phyloP scores from a whole-genome alignment of 2,329 filamentous ascomycete genomes.

The Ophiosphaerella herpotricha region DNA sequence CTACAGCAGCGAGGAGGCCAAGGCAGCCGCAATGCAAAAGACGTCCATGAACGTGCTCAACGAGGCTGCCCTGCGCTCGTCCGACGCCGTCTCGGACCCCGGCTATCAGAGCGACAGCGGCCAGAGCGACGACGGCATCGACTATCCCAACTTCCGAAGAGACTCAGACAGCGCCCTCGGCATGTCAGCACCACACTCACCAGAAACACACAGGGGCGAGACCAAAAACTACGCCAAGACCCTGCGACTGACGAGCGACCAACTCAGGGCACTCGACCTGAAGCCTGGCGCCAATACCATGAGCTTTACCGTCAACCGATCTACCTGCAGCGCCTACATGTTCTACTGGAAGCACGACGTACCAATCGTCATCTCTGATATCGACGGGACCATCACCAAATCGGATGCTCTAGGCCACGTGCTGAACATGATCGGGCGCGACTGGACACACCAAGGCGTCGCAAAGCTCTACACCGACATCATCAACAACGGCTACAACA shows the following conservation, averaged over 20 bases:
- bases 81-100: constrained; percentile 88
- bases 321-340: constrained; percentile 90
- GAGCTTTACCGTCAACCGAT: constrained; percentile 94
- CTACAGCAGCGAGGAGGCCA: constrained; percentile 96
- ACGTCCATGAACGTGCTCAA: constrained; percentile 59
- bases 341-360: constrained; percentile 91
- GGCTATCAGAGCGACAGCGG: constrained; percentile 92
- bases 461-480: constrained; percentile 98
- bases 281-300: constrained; percentile 88
- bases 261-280: constrained; percentile 82
- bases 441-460: constrained; percentile 97
- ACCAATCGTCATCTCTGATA: constrained; percentile 96
- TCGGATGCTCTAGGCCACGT: constrained; percentile 94
- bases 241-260: constrained; percentile 89
- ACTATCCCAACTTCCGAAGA: constrained; percentile 62
- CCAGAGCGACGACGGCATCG: constrained; percentile 62
- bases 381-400: constrained; percentile 98
- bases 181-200: constrained; percentile 62
- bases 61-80: constrained; percentile 59
- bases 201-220: constrained; percentile 59
- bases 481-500: constrained; percentile 93
- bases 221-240: constrained; percentile 96
- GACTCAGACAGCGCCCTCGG: constrained; percentile 74
- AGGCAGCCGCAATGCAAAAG: constrained; percentile 78
- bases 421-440: constrained; percentile 92